These are phyloP conservation scores for Dendrobium nobile DNA, from an alignment of 106 monocot species.

Conservation along the genomic window DNA sequence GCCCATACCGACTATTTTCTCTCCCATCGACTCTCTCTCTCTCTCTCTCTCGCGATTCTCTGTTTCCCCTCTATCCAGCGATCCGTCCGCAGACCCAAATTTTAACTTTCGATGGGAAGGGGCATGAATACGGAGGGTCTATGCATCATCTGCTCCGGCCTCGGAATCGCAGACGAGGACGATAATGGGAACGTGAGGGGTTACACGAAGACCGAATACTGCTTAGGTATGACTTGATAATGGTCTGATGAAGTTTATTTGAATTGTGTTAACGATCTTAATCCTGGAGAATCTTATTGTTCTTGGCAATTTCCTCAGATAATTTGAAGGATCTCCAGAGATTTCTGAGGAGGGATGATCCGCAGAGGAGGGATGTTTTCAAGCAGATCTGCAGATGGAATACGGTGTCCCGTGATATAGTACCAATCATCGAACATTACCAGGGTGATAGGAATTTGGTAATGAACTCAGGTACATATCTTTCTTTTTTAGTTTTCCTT, in stretches of 20 bases:
- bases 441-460: slow-evolving; percentile 64
- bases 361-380: slow-evolving; percentile 61
- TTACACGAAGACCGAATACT: slow-evolving; percentile 11
- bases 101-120: neutral
- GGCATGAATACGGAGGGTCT: neutral
- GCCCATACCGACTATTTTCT: neutral
- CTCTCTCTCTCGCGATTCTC: neutral
- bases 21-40: neutral
- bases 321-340: slow-evolving; percentile 91
- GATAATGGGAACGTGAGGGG: slow-evolving; percentile 5
- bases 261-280: neutral
- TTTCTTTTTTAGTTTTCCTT: neutral
- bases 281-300: neutral
- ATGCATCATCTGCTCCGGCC: slow-evolving; percentile 1
- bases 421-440: slow-evolving; percentile 63
- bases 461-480: slow-evolving; percentile 40
- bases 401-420: slow-evolving; percentile 55
- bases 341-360: slow-evolving; percentile 79
- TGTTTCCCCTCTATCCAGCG: neutral
- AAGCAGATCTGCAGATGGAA: slow-evolving; percentile 95
- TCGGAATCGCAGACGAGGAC: slow-evolving; percentile 10
- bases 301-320: slow-evolving; percentile 29
- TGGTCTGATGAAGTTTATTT: neutral
- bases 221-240: neutral
- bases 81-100: neutral